phyloP scores from a whole-genome alignment of 2,329 filamentous ascomycete genomes.

The Colletotrichum shisoi region DNA sequence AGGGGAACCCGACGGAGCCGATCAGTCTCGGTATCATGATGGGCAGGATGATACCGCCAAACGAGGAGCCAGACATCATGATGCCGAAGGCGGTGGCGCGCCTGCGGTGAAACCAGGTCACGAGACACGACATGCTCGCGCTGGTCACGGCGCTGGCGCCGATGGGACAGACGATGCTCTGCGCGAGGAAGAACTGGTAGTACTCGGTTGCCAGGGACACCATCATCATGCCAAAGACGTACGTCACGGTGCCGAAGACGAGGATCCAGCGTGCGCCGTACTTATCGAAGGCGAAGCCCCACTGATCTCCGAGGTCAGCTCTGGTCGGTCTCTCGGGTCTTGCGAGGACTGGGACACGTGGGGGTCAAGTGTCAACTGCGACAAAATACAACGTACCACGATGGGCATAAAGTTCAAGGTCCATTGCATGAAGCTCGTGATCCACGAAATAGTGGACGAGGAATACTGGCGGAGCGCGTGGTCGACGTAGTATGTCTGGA shows the following conservation, averaged over 20 bases:
- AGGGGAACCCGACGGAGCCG: conserved; percentile 54
- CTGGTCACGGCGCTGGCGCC: conserved; percentile 57
- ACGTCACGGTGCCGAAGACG: conserved; percentile 61
- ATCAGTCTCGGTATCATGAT: conserved; percentile 67
- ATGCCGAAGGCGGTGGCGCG: conserved; percentile 63
- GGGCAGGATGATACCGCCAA: conserved; percentile 66
- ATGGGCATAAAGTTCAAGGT: conserved; percentile 57
- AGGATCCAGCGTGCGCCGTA: conserved; percentile 69
- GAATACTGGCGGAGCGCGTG: conserved; percentile 58
- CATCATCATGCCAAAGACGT: conserved; percentile 73
- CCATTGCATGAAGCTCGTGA: conserved; percentile 60
- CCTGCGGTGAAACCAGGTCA: conserved; percentile 61
- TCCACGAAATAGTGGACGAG: conserved; percentile 65
- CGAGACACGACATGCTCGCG: conserved; percentile 53
- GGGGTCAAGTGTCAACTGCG: too few relatives aligned
- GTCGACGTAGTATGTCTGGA: conserved; percentile 65
- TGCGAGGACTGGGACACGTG: conserved; percentile 37
- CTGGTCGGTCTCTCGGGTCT: conserved; percentile 48
- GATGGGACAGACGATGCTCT: conserved; percentile 51
- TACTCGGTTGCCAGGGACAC: conserved; percentile 57
- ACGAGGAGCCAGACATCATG: conserved; percentile 60
- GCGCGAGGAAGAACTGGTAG: conserved; percentile 57
- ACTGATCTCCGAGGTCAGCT: conserved; percentile 25
- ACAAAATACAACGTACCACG: conserved; percentile 44
- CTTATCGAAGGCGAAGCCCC: conserved; percentile 67